Evolutionary conservation across 305 asterid genomes (phyloP).

Genomic region (Nicotiana rustica): DNA sequence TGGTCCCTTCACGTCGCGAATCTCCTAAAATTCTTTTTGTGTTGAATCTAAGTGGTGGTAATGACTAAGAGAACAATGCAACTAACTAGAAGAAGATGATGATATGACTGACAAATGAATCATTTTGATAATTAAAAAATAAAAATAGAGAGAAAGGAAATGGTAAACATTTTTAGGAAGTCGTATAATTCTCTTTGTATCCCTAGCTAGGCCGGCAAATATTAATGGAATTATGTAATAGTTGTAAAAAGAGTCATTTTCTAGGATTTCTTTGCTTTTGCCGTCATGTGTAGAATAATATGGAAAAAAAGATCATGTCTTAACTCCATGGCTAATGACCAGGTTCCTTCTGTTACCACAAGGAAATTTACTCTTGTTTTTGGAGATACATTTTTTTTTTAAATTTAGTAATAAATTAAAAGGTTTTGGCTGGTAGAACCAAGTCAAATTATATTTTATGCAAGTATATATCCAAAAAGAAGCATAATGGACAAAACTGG

Average conservation of each 20-base stretch:
- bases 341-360: constrained; percentile 36
- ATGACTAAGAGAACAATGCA: constrained; percentile 32
- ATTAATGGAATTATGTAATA: constrained; percentile 18
- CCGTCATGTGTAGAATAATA: constrained; percentile 45
- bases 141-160: neutral
- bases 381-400: neutral
- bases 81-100: constrained; percentile 23
- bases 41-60: constrained; percentile 37
- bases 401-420: neutral
- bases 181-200: constrained; percentile 39
- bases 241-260: neutral
- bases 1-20: constrained; percentile 41
- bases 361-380: constrained; percentile 28
- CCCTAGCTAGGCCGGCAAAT: constrained; percentile 47
- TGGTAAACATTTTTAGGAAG: constrained; percentile 25
- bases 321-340: constrained; percentile 43
- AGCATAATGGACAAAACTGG: neutral
- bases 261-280: constrained; percentile 33
- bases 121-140: constrained; percentile 24
- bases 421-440: neutral
- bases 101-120: constrained; percentile 30
- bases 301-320: constrained; percentile 26
- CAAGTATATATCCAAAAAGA: neutral
- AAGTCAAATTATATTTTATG: neutral
- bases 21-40: constrained; percentile 40